Evolutionary conservation across 2,329 filamentous ascomycete species (phyloP), one percentile per base, ranked within the genome.

Genomic region (Microcyclospora pomicola): DNA sequence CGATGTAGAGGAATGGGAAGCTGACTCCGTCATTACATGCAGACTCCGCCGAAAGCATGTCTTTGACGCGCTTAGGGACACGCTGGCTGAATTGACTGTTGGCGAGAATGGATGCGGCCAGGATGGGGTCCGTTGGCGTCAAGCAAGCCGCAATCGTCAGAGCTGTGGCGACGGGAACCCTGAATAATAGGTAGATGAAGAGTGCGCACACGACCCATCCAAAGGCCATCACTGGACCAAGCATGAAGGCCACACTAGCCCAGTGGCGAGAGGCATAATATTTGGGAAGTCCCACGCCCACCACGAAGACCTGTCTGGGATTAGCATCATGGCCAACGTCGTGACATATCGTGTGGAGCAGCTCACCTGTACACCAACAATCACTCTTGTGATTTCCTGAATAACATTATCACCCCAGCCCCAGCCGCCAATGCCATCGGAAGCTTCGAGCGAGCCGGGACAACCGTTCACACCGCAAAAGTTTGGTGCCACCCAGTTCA

Each of bases 1-100:
- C 69, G n/a, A 69, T 51, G 46, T 71, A 74, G 1, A 74, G 53
- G 48, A 74, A 74, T 0, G 71, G 71, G 42, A 73, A 73, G 0
- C 67, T 68, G 5, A 70, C 58, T 7, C 67, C 71, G 43, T 75
- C 71, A 40, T 74, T 74, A 47, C 67, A 72, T 1, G 68, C 71
- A 31, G 64, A 68, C 45, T 75, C 71, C 0, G 71, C 69, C 13
- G 63, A 62, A 9, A 74, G 57, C 34, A 74, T 53, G 47, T 72
- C 59, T 31, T 65, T 65, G 32, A 74, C 52, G 4, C 70, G 59
- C 40, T 61, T 65, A 0, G 71, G 71, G 1, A 74, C 64, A 11
- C 71, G 51, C 1, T 58, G 58, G 38, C 65, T 69, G 56, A 74
- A 74, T 35, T 63, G 66, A 24, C 65, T 68, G 45, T 72, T 69